Evolutionary conservation across 2,329 filamentous ascomycete genomes (phyloP).

Genomic region (Talaromyces atroroseus): DNA sequence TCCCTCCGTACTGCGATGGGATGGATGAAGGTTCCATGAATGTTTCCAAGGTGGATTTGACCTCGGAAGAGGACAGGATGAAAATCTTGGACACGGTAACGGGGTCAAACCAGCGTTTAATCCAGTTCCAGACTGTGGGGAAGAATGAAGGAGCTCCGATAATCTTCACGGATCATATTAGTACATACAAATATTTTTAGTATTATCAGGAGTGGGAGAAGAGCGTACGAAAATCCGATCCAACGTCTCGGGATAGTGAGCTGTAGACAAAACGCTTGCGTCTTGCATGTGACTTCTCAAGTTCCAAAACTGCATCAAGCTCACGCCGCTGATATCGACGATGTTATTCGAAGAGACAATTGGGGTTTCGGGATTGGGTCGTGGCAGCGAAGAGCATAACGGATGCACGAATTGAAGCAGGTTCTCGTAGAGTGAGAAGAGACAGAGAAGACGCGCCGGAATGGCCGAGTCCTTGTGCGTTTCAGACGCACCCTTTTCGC

Average conservation of each 20-base stretch:
- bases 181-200: background rate
- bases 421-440: slow-evolving; percentile 93
- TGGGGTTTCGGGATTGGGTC: slow-evolving; percentile 71
- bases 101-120: slow-evolving; percentile 93
- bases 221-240: slow-evolving; percentile 65
- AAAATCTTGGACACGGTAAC: slow-evolving; percentile 96
- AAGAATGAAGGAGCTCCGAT: slow-evolving; percentile 89
- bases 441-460: slow-evolving; percentile 69
- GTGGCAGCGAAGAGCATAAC: slow-evolving; percentile 71
- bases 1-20: slow-evolving; percentile 82
- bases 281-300: slow-evolving; percentile 91
- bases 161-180: slow-evolving; percentile 46
- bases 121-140: slow-evolving; percentile 84
- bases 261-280: slow-evolving; percentile 79
- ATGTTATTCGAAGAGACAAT: slow-evolving; percentile 93
- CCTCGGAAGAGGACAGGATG: slow-evolving; percentile 69
- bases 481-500: slow-evolving; percentile 47
- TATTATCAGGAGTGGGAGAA: background rate
- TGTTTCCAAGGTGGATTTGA: slow-evolving; percentile 67
- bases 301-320: slow-evolving; percentile 93
- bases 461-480: slow-evolving; percentile 54
- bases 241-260: slow-evolving; percentile 90
- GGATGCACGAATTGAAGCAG: slow-evolving; percentile 82
- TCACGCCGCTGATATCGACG: slow-evolving; percentile 83
- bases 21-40: slow-evolving; percentile 82